phyloP scores from a whole-genome alignment of 257 asterid genomes.

The Nicotiana knightiana region DNA sequence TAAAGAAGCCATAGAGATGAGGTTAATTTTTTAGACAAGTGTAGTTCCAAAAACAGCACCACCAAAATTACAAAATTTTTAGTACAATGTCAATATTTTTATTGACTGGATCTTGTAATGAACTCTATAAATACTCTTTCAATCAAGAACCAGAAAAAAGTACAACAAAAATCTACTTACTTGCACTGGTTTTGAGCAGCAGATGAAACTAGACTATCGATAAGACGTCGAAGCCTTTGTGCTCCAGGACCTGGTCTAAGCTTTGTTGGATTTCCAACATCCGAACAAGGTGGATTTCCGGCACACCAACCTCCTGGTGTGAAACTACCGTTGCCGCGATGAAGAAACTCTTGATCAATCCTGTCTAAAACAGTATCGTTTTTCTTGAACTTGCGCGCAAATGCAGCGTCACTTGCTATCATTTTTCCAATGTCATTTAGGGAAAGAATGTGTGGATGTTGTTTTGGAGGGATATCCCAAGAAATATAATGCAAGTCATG shows the following conservation, averaged over 20 bases:
- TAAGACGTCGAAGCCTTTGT: conserved; percentile 16
- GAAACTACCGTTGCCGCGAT: conserved; percentile 20
- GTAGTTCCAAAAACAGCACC: neutral
- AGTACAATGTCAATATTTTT: neutral
- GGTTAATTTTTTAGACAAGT: neutral
- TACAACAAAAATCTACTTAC: conserved; percentile 13
- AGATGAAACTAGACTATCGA: conserved; percentile 10
- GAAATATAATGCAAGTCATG: conserved; percentile 27
- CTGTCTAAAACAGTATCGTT: conserved; percentile 16
- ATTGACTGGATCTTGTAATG: neutral
- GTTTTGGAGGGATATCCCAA: conserved; percentile 27
- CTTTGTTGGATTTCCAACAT: conserved; percentile 14
- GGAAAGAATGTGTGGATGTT: conserved; percentile 19
- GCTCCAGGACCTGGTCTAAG: conserved; percentile 25
- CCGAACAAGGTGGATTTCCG: conserved; percentile 16
- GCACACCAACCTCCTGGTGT: conserved; percentile 29
- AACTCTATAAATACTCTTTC: neutral
- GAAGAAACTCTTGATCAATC: conserved; percentile 20
- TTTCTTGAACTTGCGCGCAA: conserved; percentile 24
- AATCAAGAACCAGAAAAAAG: neutral
- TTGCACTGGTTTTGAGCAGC: conserved; percentile 13
- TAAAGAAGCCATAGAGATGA: neutral
- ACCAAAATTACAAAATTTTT: neutral
- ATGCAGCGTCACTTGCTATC: conserved; percentile 19
- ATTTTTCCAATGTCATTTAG: conserved; percentile 18